These are phyloP conservation scores for Metschnikowia cerradonensis DNA, from an alignment of 805 yeast genomes.

Conservation along the genomic window DNA sequence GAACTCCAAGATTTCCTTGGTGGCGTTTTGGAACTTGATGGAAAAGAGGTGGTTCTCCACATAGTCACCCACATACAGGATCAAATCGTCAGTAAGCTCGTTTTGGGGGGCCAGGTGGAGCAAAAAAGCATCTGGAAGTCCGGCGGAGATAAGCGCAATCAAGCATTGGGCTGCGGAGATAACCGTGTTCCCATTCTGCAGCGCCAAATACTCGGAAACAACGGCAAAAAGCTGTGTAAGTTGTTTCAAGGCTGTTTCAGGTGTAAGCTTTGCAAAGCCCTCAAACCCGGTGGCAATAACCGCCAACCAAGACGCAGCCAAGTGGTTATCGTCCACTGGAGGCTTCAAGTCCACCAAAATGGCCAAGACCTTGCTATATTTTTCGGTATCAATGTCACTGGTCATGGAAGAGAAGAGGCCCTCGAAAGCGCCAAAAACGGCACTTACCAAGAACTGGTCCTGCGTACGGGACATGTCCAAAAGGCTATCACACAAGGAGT, in stretches of 20 bases:
- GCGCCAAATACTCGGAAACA: conserved; percentile 60
- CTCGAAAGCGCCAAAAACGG: conserved; percentile 82
- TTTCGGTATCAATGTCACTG: conserved; percentile 56
- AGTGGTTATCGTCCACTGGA: conserved; percentile 71
- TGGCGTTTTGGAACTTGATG: conserved; percentile 71
- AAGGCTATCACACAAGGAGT: conserved; percentile 69
- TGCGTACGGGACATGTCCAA: conserved; percentile 74
- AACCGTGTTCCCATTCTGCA: conserved; percentile 62
- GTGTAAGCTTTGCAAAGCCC: conserved; percentile 32
- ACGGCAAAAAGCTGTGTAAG: conserved; percentile 47
- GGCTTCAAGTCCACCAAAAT: conserved; percentile 80
- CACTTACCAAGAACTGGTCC: conserved; percentile 78
- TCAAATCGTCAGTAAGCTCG: conserved; percentile 52
- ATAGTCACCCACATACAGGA: conserved; percentile 49
- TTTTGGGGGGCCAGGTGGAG: conserved; percentile 44
- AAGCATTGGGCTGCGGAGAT: conserved; percentile 83
- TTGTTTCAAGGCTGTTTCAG: conserved; percentile 47
- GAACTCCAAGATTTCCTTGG: conserved; percentile 68
- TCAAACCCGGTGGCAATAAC: conserved; percentile 79
- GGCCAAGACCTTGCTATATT: conserved; percentile 59
- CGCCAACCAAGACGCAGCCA: conserved; percentile 94
- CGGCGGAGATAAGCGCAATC: conserved; percentile 68
- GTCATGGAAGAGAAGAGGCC: conserved; percentile 68
- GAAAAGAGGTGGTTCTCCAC: conserved; percentile 57
- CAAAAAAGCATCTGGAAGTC: conserved; percentile 57